phyloP scores from a whole-genome alignment of 768 basidiomycete genomes.

The Suillus tomentosus region DNA sequence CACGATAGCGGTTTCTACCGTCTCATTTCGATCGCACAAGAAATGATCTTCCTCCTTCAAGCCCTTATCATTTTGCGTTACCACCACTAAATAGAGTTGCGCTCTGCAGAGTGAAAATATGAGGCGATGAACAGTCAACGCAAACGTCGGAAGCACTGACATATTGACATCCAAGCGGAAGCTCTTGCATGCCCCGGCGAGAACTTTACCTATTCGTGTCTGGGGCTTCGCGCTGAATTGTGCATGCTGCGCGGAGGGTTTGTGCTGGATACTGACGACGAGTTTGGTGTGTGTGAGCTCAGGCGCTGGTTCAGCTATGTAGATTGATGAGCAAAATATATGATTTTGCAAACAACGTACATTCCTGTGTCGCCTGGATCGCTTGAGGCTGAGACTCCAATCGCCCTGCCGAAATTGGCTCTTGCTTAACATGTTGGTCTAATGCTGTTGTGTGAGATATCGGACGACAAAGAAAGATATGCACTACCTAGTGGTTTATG shows the following conservation, averaged over 20 bases:
- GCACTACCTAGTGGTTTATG: neutral
- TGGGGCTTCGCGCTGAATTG: conserved; percentile 33
- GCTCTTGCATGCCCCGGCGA: conserved; percentile 31
- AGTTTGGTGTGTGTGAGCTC: conserved; percentile 1
- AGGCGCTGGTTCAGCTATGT: neutral
- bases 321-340: neutral
- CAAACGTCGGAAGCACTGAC: conserved; percentile 17
- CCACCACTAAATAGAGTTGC: conserved; percentile 27
- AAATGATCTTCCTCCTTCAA: conserved; percentile 29
- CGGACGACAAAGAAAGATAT: neutral
- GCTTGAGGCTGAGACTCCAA: neutral
- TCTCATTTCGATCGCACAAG: conserved; percentile 29
- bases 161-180: conserved; percentile 24
- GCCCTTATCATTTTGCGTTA: conserved; percentile 27
- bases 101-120: conserved; percentile 17
- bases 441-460: neutral
- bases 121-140: neutral
- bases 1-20: conserved; percentile 29
- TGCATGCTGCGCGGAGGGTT: conserved; percentile 30
- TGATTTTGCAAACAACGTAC: neutral
- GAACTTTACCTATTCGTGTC: conserved; percentile 34
- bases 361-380: neutral
- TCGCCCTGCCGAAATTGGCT: neutral
- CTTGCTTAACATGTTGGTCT: neutral
- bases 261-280: conserved; percentile 34